Evolutionary conservation across 106 monocot genomes (phyloP), one percentile per base, ranked within the genome.

Genomic region (Allium sativum): DNA sequence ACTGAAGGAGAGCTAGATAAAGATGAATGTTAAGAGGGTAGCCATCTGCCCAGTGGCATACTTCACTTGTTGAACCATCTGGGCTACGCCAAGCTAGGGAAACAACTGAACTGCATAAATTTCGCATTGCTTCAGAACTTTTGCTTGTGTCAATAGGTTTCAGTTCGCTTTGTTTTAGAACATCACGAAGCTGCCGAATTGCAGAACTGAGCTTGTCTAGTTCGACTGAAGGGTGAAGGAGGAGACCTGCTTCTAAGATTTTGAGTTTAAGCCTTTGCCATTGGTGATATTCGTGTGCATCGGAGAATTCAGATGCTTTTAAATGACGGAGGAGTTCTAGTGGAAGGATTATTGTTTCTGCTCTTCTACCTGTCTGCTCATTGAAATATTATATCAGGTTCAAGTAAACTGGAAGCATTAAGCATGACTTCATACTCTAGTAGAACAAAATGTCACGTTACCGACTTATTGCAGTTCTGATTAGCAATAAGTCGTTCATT

Each of bases 301-400:
- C 76, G 57, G 21, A 68, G 68, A 84, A 84, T 11, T 84, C 84
- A 1, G 80, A 59, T 11, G 76, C 58, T 52, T 80, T 84, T 5
- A 80, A 53, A 20, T 80, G 84, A 40, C 84, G 84, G 42, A 84
- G 79, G 46, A 79, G 80, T 67, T 84, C 84, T 12, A 84, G 42
- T 9, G 84, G 84, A 9, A 84, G 79, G 48, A 84, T 51, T 21
- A 84, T 77, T 44, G 70, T 61, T 41, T 84, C 84, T 14, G 79
- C 79, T 68, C 53, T 79, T 51, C 62, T 72, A 6, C 76, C 76
- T n/a, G 61, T 54, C 79, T 81, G 69, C 48, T 65, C 17, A 12
- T 53, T 8, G 19, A 48, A 59, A 53, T 51, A 31, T 31, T 5
- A 31, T 31, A 31, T 31, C 31, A 31, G 31, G 5, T 31, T 31